phyloP scores from a whole-genome alignment of 306 rosid species.

The Myrica gale region DNA sequence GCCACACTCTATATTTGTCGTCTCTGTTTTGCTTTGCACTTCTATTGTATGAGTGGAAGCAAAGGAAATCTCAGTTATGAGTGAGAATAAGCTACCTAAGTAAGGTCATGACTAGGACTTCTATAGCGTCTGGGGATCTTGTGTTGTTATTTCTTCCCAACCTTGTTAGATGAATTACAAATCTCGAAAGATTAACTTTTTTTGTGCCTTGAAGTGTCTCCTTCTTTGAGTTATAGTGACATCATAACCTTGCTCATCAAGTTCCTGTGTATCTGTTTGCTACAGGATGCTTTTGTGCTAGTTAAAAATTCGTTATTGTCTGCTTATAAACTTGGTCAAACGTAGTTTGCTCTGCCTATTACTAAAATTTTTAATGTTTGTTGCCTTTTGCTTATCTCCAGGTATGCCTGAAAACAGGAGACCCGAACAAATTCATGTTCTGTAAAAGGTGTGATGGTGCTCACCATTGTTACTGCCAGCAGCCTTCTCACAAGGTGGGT shows the following conservation, averaged over 20 bases:
- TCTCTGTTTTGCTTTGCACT: neutral
- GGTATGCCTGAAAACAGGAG: slow-evolving; percentile 96
- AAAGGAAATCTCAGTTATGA: neutral
- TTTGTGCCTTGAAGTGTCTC: neutral
- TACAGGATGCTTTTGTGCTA: neutral
- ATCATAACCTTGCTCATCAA: neutral
- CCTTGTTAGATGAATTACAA: neutral
- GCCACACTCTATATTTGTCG: neutral
- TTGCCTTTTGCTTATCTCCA: slow-evolving; percentile 32
- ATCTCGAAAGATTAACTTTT: neutral
- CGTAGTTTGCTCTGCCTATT: slow-evolving; percentile 16
- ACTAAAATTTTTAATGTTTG: slow-evolving; percentile 9
- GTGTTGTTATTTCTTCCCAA: neutral
- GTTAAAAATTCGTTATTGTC: neutral
- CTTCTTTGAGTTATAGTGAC: neutral
- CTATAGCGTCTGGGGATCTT: neutral
- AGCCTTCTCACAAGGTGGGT: slow-evolving; percentile 93
- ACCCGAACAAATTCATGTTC: slow-evolving; percentile 95
- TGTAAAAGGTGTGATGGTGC: slow-evolving; percentile 99
- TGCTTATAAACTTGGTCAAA: slow-evolving; percentile 7
- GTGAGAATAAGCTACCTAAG: neutral
- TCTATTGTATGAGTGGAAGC: neutral
- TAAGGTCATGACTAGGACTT: neutral
- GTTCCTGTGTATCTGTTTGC: neutral
- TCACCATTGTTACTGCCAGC: slow-evolving; percentile 94